A percentile compares a stretch with the other conserved stretches of the same genome.
Evolutionary conservation across 768 basidiomycete genomes (phyloP).

Genomic region (Gymnopilus junonius): DNA sequence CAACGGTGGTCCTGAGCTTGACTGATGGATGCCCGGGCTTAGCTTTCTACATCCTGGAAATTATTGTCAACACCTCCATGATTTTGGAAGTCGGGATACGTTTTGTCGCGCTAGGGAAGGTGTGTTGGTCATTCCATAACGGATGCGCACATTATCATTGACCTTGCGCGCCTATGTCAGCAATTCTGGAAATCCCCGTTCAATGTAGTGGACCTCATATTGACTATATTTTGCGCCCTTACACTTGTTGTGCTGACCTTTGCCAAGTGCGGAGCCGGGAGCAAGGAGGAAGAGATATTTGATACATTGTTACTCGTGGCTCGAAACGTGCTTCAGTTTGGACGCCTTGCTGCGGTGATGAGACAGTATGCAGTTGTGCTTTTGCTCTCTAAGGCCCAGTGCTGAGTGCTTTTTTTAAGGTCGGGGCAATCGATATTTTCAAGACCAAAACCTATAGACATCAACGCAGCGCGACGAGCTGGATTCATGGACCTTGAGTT

Average conservation of each 20-base stretch:
- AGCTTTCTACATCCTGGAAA: slow-evolving; percentile 88
- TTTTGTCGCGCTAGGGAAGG: slow-evolving; percentile 91
- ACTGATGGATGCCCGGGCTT: slow-evolving; percentile 84
- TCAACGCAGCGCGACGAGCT: slow-evolving; percentile 68
- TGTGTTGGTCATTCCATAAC: slow-evolving; percentile 44
- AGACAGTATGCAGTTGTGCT: slow-evolving; percentile 68
- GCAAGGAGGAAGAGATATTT: slow-evolving; percentile 92
- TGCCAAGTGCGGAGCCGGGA: slow-evolving; percentile 79
- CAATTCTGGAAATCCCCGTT: slow-evolving; percentile 98
- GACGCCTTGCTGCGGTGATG: slow-evolving; percentile 90
- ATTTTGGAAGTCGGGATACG: slow-evolving; percentile 92
- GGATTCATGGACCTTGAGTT: slow-evolving; percentile 78
- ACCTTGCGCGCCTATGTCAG: slow-evolving; percentile 41
- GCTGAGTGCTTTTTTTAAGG: slow-evolving; percentile 38
- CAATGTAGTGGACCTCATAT: slow-evolving; percentile 85
- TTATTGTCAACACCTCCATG: slow-evolving; percentile 90
- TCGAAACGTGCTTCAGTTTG: slow-evolving; percentile 92
- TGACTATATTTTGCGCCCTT: slow-evolving; percentile 88
- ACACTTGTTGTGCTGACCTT: slow-evolving; percentile 90
- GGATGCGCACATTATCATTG: not conserved
- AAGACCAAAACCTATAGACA: slow-evolving; percentile 84
- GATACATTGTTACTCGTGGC: slow-evolving; percentile 93
- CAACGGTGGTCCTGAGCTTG: slow-evolving; percentile 84
- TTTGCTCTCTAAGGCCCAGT: slow-evolving; percentile 10
- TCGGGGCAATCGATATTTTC: slow-evolving; percentile 91